Percentiles rank a stretch among this genome's conserved stretches.
Evolutionary conservation across 73 alveolate genomes (phyloP).

Genomic region (Breviolum minutum): DNA sequence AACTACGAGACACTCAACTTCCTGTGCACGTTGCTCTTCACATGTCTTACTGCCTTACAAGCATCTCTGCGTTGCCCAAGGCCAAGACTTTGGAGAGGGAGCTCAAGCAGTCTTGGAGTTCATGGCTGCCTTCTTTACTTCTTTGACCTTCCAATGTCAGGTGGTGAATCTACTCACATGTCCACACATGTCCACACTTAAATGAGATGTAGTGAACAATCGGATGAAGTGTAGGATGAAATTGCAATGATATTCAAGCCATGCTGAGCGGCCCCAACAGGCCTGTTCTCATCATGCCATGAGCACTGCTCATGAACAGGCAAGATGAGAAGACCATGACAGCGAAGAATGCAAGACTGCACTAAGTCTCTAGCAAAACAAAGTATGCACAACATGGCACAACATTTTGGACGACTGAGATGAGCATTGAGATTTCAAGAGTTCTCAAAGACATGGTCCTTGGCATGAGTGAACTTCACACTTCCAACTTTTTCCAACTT

Average conservation of each 20-base stretch:
- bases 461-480: too few relatives aligned
- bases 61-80: not conserved
- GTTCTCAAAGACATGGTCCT: too few relatives aligned
- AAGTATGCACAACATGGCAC: not conserved
- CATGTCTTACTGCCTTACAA: too few relatives aligned
- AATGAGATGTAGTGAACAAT: not conserved
- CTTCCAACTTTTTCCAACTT: too few relatives aligned
- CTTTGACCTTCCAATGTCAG: slow-evolving; percentile 45
- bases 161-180: not conserved
- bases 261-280: not conserved
- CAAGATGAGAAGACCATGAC: not conserved
- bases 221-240: too few relatives aligned
- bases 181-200: not conserved
- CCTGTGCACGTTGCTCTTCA: too few relatives aligned
- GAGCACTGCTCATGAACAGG: slow-evolving; percentile 49
- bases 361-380: not conserved
- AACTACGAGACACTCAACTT: too few relatives aligned
- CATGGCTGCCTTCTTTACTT: slow-evolving; percentile 73
- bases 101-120: slow-evolving; percentile 64
- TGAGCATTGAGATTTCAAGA: not conserved
- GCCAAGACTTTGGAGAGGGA: slow-evolving; percentile 58
- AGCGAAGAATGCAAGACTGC: not conserved
- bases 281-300: slow-evolving; percentile 34
- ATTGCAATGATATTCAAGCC: too few relatives aligned
- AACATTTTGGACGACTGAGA: not conserved